A percentile compares a stretch with the other conserved stretches of the same genome.
Conservation (phyloP, 495 filamentous ascomycete genomes). For the Amniculicola lignicola region DNA sequence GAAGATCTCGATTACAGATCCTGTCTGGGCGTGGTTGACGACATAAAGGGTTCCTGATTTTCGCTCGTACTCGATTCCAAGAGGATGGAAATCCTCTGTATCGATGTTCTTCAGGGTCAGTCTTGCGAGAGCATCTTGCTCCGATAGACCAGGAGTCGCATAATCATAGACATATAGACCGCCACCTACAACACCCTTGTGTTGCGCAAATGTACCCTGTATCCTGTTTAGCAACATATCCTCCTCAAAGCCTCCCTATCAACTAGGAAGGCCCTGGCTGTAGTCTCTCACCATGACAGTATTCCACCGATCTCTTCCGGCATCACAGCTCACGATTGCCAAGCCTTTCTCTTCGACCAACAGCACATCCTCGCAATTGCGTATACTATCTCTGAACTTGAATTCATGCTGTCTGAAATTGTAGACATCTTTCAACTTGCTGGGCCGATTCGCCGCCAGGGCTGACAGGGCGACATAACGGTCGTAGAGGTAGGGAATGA, state of each 20-base stretch:
- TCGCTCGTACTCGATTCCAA: slow-evolving; percentile 47
- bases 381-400: slow-evolving; percentile 41
- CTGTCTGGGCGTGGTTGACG: slow-evolving; percentile 32
- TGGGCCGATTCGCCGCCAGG: slow-evolving; percentile 23
- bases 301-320: slow-evolving; percentile 48
- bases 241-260: too few relatives aligned
- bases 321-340: slow-evolving; percentile 46
- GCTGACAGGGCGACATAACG: slow-evolving; percentile 3
- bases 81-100: slow-evolving; percentile 44
- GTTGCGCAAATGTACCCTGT: too few relatives aligned
- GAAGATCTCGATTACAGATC: slow-evolving; percentile 35
- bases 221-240: too few relatives aligned
- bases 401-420: slow-evolving; percentile 13
- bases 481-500: slow-evolving; percentile 26
- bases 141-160: slow-evolving; percentile 15
- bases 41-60: slow-evolving; percentile 41
- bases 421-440: not conserved
- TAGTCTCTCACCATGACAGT: slow-evolving; percentile 47
- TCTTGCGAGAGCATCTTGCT: slow-evolving; percentile 31
- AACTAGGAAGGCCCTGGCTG: too few relatives aligned
- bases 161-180: slow-evolving; percentile 45
- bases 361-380: slow-evolving; percentile 50
- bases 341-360: slow-evolving; percentile 33
- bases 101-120: slow-evolving; percentile 40
- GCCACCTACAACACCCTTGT: too few relatives aligned